Percentiles rank a stretch among this genome's conserved stretches.
Evolutionary conservation across 1,284 basidiomycete species (phyloP).

Genomic region (Ustilago tritici): DNA sequence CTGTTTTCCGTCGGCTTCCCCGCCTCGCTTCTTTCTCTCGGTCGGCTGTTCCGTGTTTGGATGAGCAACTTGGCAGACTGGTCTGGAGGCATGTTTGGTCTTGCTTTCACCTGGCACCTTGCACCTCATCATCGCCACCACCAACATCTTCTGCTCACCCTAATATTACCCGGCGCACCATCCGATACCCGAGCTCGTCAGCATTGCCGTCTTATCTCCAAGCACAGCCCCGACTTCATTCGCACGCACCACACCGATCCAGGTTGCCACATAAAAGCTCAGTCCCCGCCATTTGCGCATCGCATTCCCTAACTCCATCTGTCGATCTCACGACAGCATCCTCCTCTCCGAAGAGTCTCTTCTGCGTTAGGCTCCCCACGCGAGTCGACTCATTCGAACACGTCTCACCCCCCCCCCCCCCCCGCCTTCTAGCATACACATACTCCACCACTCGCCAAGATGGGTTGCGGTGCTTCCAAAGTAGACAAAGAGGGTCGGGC

Average conservation of each 20-base stretch:
- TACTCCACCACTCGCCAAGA: conserved; percentile 2
- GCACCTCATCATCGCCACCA: background rate
- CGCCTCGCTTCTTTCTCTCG: background rate
- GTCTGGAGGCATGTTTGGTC: background rate
- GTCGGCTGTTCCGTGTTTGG: too few species aligned
- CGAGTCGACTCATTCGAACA: background rate
- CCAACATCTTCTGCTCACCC: background rate
- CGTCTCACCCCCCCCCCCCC: too few species aligned
- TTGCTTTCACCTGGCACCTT: background rate
- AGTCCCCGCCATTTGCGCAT: background rate
- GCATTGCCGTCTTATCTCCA: background rate
- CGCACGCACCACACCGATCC: background rate
- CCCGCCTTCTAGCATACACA: too few species aligned
- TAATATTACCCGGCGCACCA: background rate
- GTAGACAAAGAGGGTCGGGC: conserved; percentile 64
- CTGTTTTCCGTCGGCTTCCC: background rate
- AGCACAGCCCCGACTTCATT: background rate
- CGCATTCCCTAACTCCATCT: background rate
- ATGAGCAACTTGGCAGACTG: too few species aligned
- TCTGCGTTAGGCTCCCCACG: background rate
- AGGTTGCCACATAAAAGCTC: background rate
- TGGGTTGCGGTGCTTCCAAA: conserved; percentile 63
- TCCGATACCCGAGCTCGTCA: background rate
- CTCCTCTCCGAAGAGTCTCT: background rate
- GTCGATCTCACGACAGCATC: background rate